Conservation (phyloP, 106 monocot species). For the Vanilla planifolia region DNA sequence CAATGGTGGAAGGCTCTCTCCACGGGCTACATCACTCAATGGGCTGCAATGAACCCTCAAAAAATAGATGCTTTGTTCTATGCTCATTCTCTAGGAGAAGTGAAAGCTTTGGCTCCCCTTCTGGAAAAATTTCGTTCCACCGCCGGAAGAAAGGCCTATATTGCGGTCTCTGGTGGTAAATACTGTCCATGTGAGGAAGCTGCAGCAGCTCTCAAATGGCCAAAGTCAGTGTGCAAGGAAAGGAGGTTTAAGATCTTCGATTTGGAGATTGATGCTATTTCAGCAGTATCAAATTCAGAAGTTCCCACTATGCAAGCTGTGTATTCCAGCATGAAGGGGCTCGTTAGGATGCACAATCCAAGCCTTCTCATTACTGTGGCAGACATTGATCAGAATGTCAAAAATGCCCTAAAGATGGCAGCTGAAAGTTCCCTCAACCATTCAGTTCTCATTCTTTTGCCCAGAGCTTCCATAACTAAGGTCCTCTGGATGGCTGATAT, state of each 20-base stretch:
- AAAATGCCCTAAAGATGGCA: slow-evolving; percentile 76
- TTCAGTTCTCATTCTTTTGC: slow-evolving; percentile 56
- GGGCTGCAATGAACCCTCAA: slow-evolving; percentile 97
- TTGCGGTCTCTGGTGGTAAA: slow-evolving; percentile 78
- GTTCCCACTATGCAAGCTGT: slow-evolving; percentile 72
- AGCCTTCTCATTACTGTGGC: slow-evolving; percentile 60
- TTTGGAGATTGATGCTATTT: slow-evolving; percentile 61
- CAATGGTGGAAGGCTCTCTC: slow-evolving; percentile 97
- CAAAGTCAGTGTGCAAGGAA: slow-evolving; percentile 79
- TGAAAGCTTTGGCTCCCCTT: slow-evolving; percentile 66
- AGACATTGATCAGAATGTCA: slow-evolving; percentile 59
- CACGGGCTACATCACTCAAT: slow-evolving; percentile 82
- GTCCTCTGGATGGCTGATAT: slow-evolving; percentile 94
- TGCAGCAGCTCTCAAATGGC: slow-evolving; percentile 67
- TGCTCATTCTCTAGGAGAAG: slow-evolving; percentile 71
- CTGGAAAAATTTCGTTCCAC: slow-evolving; percentile 76
- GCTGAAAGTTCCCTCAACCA: slow-evolving; percentile 41
- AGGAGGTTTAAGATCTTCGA: slow-evolving; percentile 97
- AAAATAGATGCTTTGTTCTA: slow-evolving; percentile 94
- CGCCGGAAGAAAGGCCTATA: slow-evolving; percentile 70
- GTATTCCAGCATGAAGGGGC: slow-evolving; percentile 86
- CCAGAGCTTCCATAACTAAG: slow-evolving; percentile 44
- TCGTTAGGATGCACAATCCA: slow-evolving; percentile 82
- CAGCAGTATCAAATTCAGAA: slow-evolving; percentile 65
- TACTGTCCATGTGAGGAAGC: slow-evolving; percentile 81